Conservation (phyloP, 225 moss, liverwort and hornwort genomes). For the Sphagnum tenellum region DNA sequence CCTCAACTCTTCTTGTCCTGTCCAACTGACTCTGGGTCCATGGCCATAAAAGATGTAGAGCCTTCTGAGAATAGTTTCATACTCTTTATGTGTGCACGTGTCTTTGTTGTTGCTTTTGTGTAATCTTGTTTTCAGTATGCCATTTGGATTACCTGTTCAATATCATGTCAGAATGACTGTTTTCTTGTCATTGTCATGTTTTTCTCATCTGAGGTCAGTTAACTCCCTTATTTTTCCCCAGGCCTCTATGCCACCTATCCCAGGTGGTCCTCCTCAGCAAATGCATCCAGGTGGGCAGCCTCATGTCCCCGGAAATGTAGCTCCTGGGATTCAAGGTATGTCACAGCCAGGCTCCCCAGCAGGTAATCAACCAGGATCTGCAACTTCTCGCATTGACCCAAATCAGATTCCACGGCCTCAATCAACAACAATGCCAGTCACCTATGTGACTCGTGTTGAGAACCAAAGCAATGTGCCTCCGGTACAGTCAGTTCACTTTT, state of each 20-base stretch:
- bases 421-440: constrained; percentile 48
- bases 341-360: constrained; percentile 91
- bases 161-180: no score
- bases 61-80: no score
- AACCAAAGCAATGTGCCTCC: constrained; percentile 80
- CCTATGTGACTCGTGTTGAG: constrained; percentile 87
- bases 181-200: no score
- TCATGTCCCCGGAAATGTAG: constrained; percentile 55
- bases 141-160: no score
- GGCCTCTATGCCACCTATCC: constrained; percentile 46
- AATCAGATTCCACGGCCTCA: constrained; percentile 98
- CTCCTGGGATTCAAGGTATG: constrained; percentile 54
- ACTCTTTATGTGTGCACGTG: no score
- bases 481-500: constrained; percentile 20
- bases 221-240: background rate
- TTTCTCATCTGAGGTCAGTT: no score
- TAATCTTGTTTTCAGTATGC: no score
- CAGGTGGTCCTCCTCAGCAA: constrained; percentile 25
- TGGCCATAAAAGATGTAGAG: no score
- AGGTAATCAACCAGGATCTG: constrained; percentile 59
- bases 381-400: constrained; percentile 86
- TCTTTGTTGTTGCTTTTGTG: no score
- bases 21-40: no score
- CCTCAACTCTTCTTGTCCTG: no score
- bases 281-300: constrained; percentile 48